Base-by-base conservation (phyloP, 257 asterid genomes). In the Knoxia roxburghii region DNA sequence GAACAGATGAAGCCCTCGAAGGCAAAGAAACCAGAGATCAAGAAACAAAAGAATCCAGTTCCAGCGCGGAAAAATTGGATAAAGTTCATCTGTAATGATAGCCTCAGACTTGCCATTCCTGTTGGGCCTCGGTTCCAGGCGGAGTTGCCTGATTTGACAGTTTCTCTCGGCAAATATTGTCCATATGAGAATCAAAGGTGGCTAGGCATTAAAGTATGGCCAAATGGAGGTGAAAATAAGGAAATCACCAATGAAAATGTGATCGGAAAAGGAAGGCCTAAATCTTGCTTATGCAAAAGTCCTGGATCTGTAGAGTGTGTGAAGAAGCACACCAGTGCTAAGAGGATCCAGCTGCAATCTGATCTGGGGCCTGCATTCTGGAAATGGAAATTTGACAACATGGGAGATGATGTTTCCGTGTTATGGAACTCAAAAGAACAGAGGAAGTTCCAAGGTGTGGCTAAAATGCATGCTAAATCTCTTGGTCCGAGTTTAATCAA, bases 191-290 rank as follows among this genome's bases (percentile, higher is more conserved):
- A 66, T 78, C 66, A 61, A 40, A 82, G 78, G 80, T 80, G 86
- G 86, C 66, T 82, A 57, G 88, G 88, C 56, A 63, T 78, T 68
- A 64, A 15, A 52, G 79, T 60, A 43, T 80, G 85, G 80, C 73
- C 81, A 4, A 33, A 12, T 0, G 61, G 59, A 49, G 69, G 58
- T 53, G 27, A 27, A 14, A 12, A 58, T 29, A 41, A 67, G 12
- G 62, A 68, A 23, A 29, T 35, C 7, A 29, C n/a, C n/a, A n/a
- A 30, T 35, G 24, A 39, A 21, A 26, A 15, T 13, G 27, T 32
- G 55, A 39, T 68, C 12, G 82, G 43, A 62, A 40, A 68, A 80
- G 80, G 40, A 72, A 76, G 86, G 46, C 66, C 60, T 15, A 46
- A 56, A 67, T 77, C 73, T 48, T 86, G 87, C 67, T 35, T 18